Evolutionary conservation across 2,329 filamentous ascomycete species (phyloP).

Genomic region (Xylariaceae sp.): DNA sequence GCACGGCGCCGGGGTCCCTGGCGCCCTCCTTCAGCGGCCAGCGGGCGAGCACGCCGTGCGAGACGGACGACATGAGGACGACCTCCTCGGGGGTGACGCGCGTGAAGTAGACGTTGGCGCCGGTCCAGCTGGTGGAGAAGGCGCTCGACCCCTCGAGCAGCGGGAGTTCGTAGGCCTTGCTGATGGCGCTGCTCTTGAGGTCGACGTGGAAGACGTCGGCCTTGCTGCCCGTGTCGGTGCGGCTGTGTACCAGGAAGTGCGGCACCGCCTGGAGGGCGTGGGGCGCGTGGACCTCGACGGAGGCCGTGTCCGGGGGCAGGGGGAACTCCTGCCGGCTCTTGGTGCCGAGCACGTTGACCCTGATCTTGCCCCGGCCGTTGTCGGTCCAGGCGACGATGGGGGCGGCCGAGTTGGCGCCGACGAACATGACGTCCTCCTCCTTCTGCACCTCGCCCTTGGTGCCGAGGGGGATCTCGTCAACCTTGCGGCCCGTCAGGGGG

Average conservation of each 20-base stretch:
- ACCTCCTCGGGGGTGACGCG: constrained; percentile 70
- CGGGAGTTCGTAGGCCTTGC: constrained; percentile 75
- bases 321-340: constrained; percentile 49
- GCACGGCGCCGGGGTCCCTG: constrained; percentile 42
- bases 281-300: constrained; percentile 65
- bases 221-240: constrained; percentile 63
- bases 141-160: constrained; percentile 61
- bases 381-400: constrained; percentile 73
- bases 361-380: constrained; percentile 51
- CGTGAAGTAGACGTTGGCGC: constrained; percentile 83
- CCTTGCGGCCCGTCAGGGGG: constrained; percentile 61
- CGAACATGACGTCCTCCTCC: constrained; percentile 60
- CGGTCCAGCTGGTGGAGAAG: constrained; percentile 70
- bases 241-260: constrained; percentile 80
- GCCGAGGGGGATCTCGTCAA: constrained; percentile 63
- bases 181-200: constrained; percentile 57
- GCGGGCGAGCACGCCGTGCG: constrained; percentile 65
- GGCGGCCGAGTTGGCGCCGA: constrained; percentile 67
- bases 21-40: constrained; percentile 54
- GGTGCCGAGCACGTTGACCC: constrained; percentile 62
- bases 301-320: constrained; percentile 37
- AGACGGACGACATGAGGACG: constrained; percentile 65
- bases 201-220: constrained; percentile 83
- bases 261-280: constrained; percentile 62
- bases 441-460: constrained; percentile 66